phyloP scores from a whole-genome alignment of 2,329 filamentous ascomycete genomes.

The Diplocarpon mali region DNA sequence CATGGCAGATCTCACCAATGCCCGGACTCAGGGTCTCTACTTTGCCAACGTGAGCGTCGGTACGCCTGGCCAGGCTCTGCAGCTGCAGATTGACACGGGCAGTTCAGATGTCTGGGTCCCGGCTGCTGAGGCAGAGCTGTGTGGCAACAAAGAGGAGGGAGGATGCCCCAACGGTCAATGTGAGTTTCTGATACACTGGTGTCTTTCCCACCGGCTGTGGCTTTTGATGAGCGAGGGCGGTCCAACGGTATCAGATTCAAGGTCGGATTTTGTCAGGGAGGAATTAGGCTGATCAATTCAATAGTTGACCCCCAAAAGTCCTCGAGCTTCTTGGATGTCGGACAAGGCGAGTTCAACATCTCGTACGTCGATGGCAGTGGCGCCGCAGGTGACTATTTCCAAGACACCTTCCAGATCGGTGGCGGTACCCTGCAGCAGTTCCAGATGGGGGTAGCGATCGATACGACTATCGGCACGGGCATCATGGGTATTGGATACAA shows the following conservation, averaged over 20 bases:
- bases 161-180: conserved; percentile 37
- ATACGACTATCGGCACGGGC: conserved; percentile 40
- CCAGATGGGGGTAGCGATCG: conserved; percentile 42
- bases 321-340: conserved; percentile 36
- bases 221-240: no score
- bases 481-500: conserved; percentile 49
- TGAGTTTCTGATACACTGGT: conserved; percentile 26
- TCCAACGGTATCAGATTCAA: no score
- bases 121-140: conserved; percentile 26
- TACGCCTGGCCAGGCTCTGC: conserved; percentile 43
- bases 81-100: conserved; percentile 49
- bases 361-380: conserved; percentile 47
- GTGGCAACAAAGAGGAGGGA: conserved; percentile 24
- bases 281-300: neutral
- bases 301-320: conserved; percentile 39
- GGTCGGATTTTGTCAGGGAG: neutral
- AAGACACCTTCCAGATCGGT: conserved; percentile 43
- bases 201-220: no score
- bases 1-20: conserved; percentile 31
- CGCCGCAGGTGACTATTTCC: conserved; percentile 45
- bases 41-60: conserved; percentile 43
- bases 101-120: conserved; percentile 51
- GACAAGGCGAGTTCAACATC: conserved; percentile 41
- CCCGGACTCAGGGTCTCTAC: conserved; percentile 39
- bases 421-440: conserved; percentile 38